Evolutionary conservation across 148 eudicot species (phyloP).

Genomic region (Dianthus caryophyllus): DNA sequence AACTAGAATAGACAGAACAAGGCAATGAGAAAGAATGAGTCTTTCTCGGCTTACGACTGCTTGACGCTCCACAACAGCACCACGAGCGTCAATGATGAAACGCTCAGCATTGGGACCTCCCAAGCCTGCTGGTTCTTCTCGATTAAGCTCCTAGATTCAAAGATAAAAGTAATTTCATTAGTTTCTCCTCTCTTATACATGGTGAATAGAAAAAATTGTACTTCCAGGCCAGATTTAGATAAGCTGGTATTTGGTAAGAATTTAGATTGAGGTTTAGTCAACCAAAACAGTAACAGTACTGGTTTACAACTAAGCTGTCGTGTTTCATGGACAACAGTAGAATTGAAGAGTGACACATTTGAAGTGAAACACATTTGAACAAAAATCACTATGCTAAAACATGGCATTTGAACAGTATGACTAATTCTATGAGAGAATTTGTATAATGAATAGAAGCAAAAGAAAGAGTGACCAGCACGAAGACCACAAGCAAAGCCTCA

Average conservation of each 20-base stretch:
- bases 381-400: too few relatives aligned
- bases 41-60: slow-evolving; percentile 91
- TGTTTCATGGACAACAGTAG: not conserved
- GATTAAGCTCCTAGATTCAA: slow-evolving; percentile 66
- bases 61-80: slow-evolving; percentile 84
- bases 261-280: not conserved
- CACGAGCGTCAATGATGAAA: slow-evolving; percentile 82
- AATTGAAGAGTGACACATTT: too few relatives aligned
- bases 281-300: too few relatives aligned
- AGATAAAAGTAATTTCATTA: slow-evolving; percentile 14
- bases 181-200: not conserved
- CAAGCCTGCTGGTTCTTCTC: slow-evolving; percentile 87
- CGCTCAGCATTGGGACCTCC: slow-evolving; percentile 81
- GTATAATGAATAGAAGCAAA: slow-evolving; percentile 1
- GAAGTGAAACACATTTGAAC: too few relatives aligned
- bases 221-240: not conserved
- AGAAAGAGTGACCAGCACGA: not conserved
- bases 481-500: slow-evolving; percentile 18
- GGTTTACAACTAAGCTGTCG: not conserved
- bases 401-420: too few relatives aligned
- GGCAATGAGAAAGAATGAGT: slow-evolving; percentile 89
- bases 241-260: not conserved
- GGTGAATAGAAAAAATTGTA: not conserved
- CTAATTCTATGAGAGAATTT: not conserved
- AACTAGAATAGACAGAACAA: slow-evolving; percentile 81